A percentile compares a stretch with the other conserved stretches of the same genome.
phyloP scores from a whole-genome alignment of 495 filamentous ascomycete species.

The Penicillium manginii region DNA sequence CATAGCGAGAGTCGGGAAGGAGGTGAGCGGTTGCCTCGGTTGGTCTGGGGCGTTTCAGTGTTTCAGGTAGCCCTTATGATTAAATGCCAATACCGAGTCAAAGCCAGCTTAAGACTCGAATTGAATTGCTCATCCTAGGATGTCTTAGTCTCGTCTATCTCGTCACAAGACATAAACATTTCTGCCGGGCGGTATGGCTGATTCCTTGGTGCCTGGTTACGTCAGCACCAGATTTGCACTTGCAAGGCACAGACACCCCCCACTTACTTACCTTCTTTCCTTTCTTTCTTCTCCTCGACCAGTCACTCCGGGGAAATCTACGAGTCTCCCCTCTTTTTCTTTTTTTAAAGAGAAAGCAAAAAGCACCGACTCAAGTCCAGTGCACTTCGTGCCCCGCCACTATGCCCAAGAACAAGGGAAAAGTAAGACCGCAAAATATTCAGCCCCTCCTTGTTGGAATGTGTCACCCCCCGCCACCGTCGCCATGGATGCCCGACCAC shows the following conservation, averaged over 20 bases:
- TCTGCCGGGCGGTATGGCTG: slow-evolving; percentile 11
- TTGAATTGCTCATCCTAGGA: not conserved
- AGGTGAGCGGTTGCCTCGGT: too few species aligned
- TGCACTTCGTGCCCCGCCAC: slow-evolving; percentile 42
- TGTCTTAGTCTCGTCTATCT: too few species aligned
- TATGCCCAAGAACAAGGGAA: slow-evolving; percentile 99
- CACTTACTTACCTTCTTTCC: slow-evolving; percentile 20
- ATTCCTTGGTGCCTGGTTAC: slow-evolving; percentile 39
- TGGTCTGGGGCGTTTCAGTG: too few species aligned
- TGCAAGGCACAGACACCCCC: slow-evolving; percentile 24
- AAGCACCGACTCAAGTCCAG: slow-evolving; percentile 26
- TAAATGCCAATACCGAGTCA: not conserved
- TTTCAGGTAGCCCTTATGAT: too few species aligned
- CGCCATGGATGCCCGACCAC: slow-evolving; percentile 15
- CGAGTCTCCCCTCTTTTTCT: slow-evolving; percentile 13
- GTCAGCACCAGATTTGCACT: slow-evolving; percentile 32
- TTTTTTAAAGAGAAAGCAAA: slow-evolving; percentile 10
- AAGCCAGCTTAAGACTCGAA: not conserved
- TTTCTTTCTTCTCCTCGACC: slow-evolving; percentile 13
- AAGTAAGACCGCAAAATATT: slow-evolving; percentile 61
- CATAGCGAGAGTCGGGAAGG: not conserved
- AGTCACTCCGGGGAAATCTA: slow-evolving; percentile 20
- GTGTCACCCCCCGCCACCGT: slow-evolving; percentile 26
- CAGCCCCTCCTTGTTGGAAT: slow-evolving; percentile 36
- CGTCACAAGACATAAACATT: not conserved